Percentiles rank a stretch among this genome's conserved stretches.
These are phyloP conservation scores for Nitzschia sp. DNA, from an alignment of 108 stramenopile genomes.

Conservation along the genomic window DNA sequence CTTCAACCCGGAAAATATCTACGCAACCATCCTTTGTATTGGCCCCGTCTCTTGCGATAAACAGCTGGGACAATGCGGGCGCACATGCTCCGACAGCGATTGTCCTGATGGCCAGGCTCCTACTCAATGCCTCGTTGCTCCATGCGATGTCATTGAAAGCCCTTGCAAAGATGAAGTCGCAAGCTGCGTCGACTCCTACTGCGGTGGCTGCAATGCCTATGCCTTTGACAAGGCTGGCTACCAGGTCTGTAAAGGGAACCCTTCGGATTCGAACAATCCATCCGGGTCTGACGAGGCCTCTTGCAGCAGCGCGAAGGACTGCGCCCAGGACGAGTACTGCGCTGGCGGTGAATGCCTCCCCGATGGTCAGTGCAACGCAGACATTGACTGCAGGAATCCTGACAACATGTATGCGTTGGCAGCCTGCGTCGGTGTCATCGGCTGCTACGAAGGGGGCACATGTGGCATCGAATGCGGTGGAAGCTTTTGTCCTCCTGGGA, in stretches of 20 bases:
- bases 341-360: conserved; percentile 18
- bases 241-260: conserved; percentile 1
- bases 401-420: conserved; percentile 9
- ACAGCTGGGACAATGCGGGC: not conserved
- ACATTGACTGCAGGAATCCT: conserved; percentile 28
- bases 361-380: conserved; percentile 9
- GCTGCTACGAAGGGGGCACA: conserved; percentile 4
- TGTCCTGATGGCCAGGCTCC: conserved; percentile 13
- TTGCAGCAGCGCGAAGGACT: conserved; percentile 6
- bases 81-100: not conserved
- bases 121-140: not conserved
- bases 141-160: not conserved
- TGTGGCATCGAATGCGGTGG: conserved; percentile 11
- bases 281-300: not conserved
- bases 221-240: conserved; percentile 24
- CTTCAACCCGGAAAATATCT: conserved; percentile 31
- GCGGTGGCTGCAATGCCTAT: conserved; percentile 22
- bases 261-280: not conserved
- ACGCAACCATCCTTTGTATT: conserved; percentile 12
- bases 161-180: conserved; percentile 12
- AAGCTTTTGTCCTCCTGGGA: conserved; percentile 11
- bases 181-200: conserved; percentile 18
- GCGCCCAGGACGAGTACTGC: conserved; percentile 19
- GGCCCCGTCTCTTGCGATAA: conserved; percentile 8
- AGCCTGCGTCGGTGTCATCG: conserved; percentile 7